Percentiles rank a stretch among this genome's conserved stretches.
phyloP scores from a whole-genome alignment of 805 yeast species.

The Ogataea ganodermae region DNA sequence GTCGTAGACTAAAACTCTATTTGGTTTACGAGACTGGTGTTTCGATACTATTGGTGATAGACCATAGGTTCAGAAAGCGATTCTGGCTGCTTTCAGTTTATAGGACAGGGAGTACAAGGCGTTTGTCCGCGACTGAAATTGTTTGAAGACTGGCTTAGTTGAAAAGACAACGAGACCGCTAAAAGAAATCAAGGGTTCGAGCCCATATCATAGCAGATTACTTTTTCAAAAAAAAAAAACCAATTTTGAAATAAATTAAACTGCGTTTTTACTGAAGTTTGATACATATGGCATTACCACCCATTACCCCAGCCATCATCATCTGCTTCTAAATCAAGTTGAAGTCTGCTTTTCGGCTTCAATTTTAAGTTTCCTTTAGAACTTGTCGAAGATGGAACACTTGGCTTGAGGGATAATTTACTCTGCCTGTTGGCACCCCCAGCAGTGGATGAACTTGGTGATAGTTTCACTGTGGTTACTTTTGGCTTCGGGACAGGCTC shows the following conservation, averaged over 20 bases:
- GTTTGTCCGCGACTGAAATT: too few species aligned
- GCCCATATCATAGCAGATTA: too few species aligned
- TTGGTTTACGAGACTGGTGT: too few species aligned
- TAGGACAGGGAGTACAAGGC: too few species aligned
- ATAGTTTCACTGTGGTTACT: background rate
- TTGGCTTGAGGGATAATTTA: constrained; percentile 2
- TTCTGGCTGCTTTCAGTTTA: too few species aligned
- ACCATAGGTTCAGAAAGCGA: too few species aligned
- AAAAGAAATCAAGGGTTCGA: too few species aligned
- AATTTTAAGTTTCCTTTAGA: constrained; percentile 24
- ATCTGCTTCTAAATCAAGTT: constrained; percentile 36
- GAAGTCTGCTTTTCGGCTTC: constrained; percentile 34
- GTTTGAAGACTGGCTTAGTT: too few species aligned
- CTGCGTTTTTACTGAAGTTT: background rate
- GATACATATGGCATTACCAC: constrained; percentile 32
- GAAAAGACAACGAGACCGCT: too few species aligned
- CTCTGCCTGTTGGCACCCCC: constrained; percentile 3
- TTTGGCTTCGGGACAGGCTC: constrained; percentile 4
- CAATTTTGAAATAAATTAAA: background rate
- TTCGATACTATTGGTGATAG: too few species aligned
- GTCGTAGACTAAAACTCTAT: too few species aligned
- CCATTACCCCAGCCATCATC: constrained; percentile 51
- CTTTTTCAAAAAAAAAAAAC: background rate
- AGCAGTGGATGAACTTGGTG: background rate
- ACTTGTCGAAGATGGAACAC: background rate